Base-by-base conservation (phyloP, 139 green algal species). In the Chlorella sp. region DNA sequence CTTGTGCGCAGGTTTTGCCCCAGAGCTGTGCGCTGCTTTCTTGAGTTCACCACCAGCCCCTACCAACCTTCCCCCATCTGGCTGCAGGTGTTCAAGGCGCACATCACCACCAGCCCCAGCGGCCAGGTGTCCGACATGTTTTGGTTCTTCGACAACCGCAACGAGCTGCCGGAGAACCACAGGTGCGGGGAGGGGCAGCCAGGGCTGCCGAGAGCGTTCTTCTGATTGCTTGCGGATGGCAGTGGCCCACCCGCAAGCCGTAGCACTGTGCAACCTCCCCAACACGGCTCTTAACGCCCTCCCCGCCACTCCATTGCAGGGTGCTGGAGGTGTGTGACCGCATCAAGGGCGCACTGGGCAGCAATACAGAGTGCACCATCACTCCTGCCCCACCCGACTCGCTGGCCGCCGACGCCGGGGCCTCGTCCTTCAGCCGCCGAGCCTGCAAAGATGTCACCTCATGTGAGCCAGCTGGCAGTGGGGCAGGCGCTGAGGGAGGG, bases 81-180 rank as follows among this genome's bases (percentile, higher is more conserved):
- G 11, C 40, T 82, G 58, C 54, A 76, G 54, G 85, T 92, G 64
- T 92, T 92, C 84, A 90, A 91, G 75, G 91, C 94, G 11, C 89
- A 95, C 82, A 92, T 95, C 73, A 92, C 90, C 43, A 96, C 94
- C 34, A 88, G 82, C 32, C 90, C 90, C 41, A 83, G 85, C 38
- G 88, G 88, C 72, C 81, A 89, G 43, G 94, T 95, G 26, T 64
- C 90, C 26, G 94, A 97, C 87, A 76, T 95, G 40, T 97, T 97
- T 69, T 96, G 92, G 88, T 58, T 97, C 38, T 94, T 86, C 44
- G 78, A 83, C 62, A 83, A 83, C 43, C 40, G 78, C 4, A 68
- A 80, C 65, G 73, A 89, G 82, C 78, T 93, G 54, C 90, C 90
- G 4, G 85, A 93, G 9, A 72, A 86, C 65, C 80, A 90, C 82